Base-by-base conservation (phyloP, 305 asterid genomes). In the Ajuga reptans region DNA sequence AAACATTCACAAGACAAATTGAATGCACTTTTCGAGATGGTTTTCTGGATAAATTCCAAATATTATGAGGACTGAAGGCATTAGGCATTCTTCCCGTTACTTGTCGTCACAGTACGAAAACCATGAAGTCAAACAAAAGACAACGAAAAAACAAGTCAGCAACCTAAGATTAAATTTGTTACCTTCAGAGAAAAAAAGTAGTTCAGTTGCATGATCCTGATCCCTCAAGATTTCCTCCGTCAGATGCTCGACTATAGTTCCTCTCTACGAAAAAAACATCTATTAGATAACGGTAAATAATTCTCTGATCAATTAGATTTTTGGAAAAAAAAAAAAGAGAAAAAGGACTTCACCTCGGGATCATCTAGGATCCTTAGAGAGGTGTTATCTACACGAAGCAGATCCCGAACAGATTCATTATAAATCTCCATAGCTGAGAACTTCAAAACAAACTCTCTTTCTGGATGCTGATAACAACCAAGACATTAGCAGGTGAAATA, bases 351-450 rank as follows among this genome's bases (percentile, higher is more conserved):
- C 78, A 90, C 97, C 93, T 84, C 89, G 5, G 90, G 94, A 74
- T 91, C 95, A 16, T 89, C 94, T 56, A 86, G 67, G 78, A 89
- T 84, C 72, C 91, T 79, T 37, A 89, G 80, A 21, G 89, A 86
- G 64, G 84, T 72, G 67, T 29, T 67, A 34, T 89, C 98, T 15
- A 80, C 41, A 66, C 86, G 78, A 49, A 91, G 88, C 41, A 91
- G 85, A 77, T 91, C 96, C 66, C 92, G 55, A 5, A 91, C 86
- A 46, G 86, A 79, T 77, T 91, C 98, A 45, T 89, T 84, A 72
- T 81, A 80, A 34, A 91, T 86, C 76, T 91, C 98, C 86, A 89
- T 83, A 66, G 98, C 98, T n/a, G 94, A 85, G 60, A 91, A 91
- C 77, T 89, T 91, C 81, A 87, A 69, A 49, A 69, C 66, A 75